Percentiles rank a stretch among this genome's conserved stretches.
Evolutionary conservation across 2,329 filamentous ascomycete genomes (phyloP).

Genomic region (Talaromyces sp.): DNA sequence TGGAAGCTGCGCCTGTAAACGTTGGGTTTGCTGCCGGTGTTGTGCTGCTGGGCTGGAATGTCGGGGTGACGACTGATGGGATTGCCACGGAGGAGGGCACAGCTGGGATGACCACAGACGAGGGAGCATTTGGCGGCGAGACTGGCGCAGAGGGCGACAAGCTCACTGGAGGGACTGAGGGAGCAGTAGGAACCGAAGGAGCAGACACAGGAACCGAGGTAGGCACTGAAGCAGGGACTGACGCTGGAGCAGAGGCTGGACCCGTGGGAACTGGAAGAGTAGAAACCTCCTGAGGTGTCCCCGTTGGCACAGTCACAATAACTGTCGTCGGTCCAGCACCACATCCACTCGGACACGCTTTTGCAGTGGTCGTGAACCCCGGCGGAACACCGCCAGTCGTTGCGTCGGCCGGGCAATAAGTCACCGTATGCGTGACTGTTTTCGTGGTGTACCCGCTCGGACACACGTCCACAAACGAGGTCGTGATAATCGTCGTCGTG

Average conservation of each 20-base stretch:
- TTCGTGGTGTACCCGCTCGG: conserved; percentile 38
- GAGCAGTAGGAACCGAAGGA: background rate
- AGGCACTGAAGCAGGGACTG: background rate
- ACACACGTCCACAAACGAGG: conserved; percentile 37
- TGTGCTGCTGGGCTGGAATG: background rate
- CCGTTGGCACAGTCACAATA: conserved; percentile 25
- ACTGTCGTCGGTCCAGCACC: conserved; percentile 33
- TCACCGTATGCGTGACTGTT: conserved; percentile 33
- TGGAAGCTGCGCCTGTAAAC: conserved; percentile 9
- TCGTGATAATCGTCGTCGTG: conserved; percentile 32
- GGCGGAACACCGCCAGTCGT: conserved; percentile 20
- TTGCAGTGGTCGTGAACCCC: conserved; percentile 37
- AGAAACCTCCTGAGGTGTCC: background rate
- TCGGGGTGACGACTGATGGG: background rate
- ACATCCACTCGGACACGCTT: conserved; percentile 31
- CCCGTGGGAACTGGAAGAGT: background rate
- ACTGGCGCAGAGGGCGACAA: background rate
- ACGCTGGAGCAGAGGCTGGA: background rate
- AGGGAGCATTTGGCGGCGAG: background rate
- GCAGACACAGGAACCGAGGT: background rate
- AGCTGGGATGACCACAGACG: background rate
- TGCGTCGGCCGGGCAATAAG: conserved; percentile 27
- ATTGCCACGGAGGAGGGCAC: background rate
- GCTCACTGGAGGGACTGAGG: background rate
- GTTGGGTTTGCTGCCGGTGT: conserved; percentile 1